Evolutionary conservation across 2,329 filamentous ascomycete species (phyloP).

Genomic region (Trichoderma afroharzianum): DNA sequence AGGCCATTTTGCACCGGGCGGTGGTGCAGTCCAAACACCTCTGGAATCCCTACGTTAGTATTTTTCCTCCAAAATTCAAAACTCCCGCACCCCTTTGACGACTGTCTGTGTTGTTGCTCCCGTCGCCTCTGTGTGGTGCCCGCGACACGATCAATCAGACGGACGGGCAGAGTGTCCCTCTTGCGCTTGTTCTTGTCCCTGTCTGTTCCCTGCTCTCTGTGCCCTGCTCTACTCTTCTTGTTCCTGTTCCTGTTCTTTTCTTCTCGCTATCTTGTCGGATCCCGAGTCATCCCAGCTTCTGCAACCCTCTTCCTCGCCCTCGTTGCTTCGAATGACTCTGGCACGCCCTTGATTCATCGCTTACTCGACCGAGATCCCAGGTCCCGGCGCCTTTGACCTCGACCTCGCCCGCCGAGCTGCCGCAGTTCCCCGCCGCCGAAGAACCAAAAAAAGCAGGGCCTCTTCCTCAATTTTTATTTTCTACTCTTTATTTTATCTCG

Average conservation of each 20-base stretch:
- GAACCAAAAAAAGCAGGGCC: background rate
- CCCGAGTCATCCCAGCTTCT: background rate
- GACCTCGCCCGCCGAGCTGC: conserved; percentile 8
- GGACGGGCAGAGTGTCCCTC: background rate
- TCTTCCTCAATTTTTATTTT: background rate
- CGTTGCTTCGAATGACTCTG: conserved; percentile 11
- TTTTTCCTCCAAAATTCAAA: background rate
- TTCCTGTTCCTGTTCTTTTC: background rate
- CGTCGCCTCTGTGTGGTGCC: background rate
- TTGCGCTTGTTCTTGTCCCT: conserved; percentile 7
- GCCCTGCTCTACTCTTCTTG: background rate
- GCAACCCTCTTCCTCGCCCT: background rate
- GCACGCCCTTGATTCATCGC: conserved; percentile 16
- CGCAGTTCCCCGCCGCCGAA: conserved; percentile 2
- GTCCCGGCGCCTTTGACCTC: conserved; percentile 16
- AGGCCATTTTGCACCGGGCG: conserved; percentile 6
- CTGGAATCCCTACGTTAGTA: conserved; percentile 6
- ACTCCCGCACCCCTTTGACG: background rate
- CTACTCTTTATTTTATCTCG: background rate
- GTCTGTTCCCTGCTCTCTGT: background rate
- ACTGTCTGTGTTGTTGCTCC: background rate
- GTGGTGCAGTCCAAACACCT: conserved; percentile 1
- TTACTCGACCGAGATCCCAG: conserved; percentile 18
- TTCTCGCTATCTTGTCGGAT: background rate
- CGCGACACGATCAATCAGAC: background rate